Evolutionary conservation across 208 protist genomes (phyloP).

Genomic region (Porcisia deanei): DNA sequence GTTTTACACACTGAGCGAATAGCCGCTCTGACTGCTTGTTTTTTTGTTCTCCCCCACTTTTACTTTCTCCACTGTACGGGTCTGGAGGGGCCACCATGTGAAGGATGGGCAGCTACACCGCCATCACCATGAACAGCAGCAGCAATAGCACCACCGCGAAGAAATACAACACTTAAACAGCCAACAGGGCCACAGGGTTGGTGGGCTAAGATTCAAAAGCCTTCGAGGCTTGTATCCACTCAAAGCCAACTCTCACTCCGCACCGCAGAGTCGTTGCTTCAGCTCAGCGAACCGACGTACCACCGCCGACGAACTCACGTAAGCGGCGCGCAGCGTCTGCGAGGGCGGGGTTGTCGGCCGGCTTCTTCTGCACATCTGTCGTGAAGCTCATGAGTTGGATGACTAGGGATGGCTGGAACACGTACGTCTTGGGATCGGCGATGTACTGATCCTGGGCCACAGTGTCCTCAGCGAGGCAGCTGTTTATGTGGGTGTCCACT

Average conservation of each 20-base stretch:
- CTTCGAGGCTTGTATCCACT: neutral
- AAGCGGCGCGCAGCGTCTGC: conserved; percentile 88
- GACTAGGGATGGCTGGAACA: conserved; percentile 85
- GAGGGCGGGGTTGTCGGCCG: conserved; percentile 64
- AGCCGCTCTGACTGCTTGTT: neutral
- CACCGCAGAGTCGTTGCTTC: neutral
- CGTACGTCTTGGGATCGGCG: conserved; percentile 86
- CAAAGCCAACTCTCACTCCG: neutral
- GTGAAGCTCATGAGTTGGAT: conserved; percentile 89
- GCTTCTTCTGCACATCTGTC: conserved; percentile 89
- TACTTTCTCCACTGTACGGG: too few species aligned
- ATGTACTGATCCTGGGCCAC: conserved; percentile 82
- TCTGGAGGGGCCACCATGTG: neutral
- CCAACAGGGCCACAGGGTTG: too few species aligned
- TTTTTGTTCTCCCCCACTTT: neutral
- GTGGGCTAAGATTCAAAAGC: too few species aligned
- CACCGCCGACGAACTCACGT: conserved; percentile 89
- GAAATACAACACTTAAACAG: too few species aligned
- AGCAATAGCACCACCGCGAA: too few species aligned
- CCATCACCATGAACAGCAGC: too few species aligned
- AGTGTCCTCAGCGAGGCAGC: conserved; percentile 52
- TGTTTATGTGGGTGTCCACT: conserved; percentile 91
- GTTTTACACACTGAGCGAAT: neutral
- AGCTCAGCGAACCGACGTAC: conserved; percentile 73
- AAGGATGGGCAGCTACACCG: neutral